Base-by-base conservation (phyloP, 176 grass and related monocot genomes). In the Calamus simplicifolius region DNA sequence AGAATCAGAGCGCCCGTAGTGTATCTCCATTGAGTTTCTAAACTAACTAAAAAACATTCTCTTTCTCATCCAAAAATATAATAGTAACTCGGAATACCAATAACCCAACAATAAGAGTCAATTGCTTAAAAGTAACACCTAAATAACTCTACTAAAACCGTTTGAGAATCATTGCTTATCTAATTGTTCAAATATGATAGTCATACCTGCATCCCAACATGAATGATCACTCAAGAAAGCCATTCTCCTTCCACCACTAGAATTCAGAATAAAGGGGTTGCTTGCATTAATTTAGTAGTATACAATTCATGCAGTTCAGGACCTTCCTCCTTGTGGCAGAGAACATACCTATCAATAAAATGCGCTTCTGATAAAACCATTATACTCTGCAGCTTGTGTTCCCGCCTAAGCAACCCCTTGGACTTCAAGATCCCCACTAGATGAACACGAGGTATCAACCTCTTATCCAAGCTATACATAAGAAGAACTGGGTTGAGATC, bases 401-500 rank as follows among this genome's bases (percentile, higher is more conserved):
- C 58, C 16, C 19, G 4, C 17, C 62, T 18, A 51, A 56, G 71
- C 13, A 85, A 19, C 0, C 76, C 69, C 58, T 54, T 85, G 12
- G 65, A 77, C 50, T 31, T 61, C 43, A 95, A 7, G 5, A 50
- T 27, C 23, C 80, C 66, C 5, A 62, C 13, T 16, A 48, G 78
- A 16, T 48, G 59, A 66, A 49, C 15, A 38, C 81, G 77, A 13
- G 78, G 89, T 0, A 71, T 50, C 51, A 85, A 56, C 72, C 85
- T 69, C 64, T 82, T 82, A 59, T 73, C 49, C 52, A 95, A 65
- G 59, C 81, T 85, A 27, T 51, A 60, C 1, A 48, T 57, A 19
- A 95, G 55, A 29, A 95, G 4, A 21, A 23, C 19, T 21, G 84
- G 81, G 18, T 51, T 51, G 10, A 0, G 25, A 6, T 71, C 61